Percentiles rank a stretch among this genome's conserved stretches.
Conservation (phyloP, 441 rosid genomes). For the Kokia cookei region DNA sequence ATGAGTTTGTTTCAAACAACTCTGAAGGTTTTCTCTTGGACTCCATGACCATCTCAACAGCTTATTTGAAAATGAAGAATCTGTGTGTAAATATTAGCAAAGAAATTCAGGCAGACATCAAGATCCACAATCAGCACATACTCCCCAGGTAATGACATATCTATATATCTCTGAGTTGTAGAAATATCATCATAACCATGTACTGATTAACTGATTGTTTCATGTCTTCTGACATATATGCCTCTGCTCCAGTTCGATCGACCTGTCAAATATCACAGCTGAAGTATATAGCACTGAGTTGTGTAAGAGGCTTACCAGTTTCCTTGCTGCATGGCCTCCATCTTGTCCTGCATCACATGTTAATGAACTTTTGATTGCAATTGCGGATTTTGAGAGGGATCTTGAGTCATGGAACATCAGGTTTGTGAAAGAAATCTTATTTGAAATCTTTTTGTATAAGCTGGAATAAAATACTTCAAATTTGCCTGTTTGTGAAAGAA, state of each 20-base stretch:
- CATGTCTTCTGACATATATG: neutral
- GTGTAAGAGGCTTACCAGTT: conserved; percentile 59
- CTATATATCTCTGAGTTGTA: neutral
- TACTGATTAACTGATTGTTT: neutral
- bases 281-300: conserved; percentile 80
- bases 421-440: conserved; percentile 33
- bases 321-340: conserved; percentile 89
- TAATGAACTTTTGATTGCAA: conserved; percentile 76
- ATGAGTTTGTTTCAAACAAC: conserved; percentile 74
- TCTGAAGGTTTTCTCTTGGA: conserved; percentile 75
- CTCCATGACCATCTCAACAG: conserved; percentile 74
- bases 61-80: conserved; percentile 82
- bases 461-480: neutral
- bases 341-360: conserved; percentile 77
- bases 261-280: conserved; percentile 77
- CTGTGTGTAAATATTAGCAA: conserved; percentile 55
- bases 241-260: conserved; percentile 68
- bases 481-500: neutral
- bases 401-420: conserved; percentile 88
- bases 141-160: conserved; percentile 64
- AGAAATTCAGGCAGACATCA: conserved; percentile 81
- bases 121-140: conserved; percentile 82
- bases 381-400: conserved; percentile 78
- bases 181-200: neutral
- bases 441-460: neutral